These are phyloP conservation scores for Coniochaeta ligniaria DNA, from an alignment of 2,329 filamentous ascomycete species.

Conservation along the genomic window DNA sequence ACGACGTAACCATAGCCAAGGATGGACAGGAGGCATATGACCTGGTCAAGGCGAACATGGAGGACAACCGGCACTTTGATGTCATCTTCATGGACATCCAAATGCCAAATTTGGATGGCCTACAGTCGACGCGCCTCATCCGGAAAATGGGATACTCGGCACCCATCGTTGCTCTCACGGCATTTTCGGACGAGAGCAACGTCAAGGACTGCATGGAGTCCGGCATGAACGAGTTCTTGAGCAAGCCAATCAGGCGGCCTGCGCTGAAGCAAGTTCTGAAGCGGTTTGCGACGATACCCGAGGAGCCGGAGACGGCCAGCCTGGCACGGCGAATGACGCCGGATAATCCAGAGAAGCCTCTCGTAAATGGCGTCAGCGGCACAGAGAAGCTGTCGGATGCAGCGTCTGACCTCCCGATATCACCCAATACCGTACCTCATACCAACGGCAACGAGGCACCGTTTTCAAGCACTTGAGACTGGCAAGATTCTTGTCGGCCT, in stretches of 20 bases:
- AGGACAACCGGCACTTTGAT: constrained; percentile 64
- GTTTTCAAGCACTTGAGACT: not conserved
- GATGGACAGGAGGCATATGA: constrained; percentile 85
- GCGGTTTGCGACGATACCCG: constrained; percentile 74
- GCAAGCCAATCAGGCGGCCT: constrained; percentile 70
- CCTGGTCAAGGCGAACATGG: constrained; percentile 76
- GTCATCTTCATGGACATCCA: constrained; percentile 95
- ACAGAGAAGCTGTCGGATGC: not conserved
- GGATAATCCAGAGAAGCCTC: constrained; percentile 11
- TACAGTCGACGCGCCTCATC: constrained; percentile 81
- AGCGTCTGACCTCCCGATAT: not conserved
- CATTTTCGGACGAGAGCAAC: constrained; percentile 86
- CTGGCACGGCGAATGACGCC: constrained; percentile 24
- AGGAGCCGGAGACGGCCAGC: constrained; percentile 49
- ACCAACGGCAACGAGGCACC: not conserved
- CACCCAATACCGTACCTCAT: not conserved
- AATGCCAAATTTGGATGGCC: constrained; percentile 88
- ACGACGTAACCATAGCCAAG: constrained; percentile 82
- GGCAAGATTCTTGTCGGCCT: not conserved
- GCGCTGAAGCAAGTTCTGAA: constrained; percentile 80
- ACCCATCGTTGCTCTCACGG: constrained; percentile 85
- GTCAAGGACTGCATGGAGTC: constrained; percentile 79
- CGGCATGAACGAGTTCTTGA: constrained; percentile 87
- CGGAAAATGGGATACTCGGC: constrained; percentile 78
- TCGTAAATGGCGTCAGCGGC: not conserved